Evolutionary conservation across 2,329 filamentous ascomycete species (phyloP), one percentile per base, ranked within the genome.

Genomic region (Colletotrichum salicis): DNA sequence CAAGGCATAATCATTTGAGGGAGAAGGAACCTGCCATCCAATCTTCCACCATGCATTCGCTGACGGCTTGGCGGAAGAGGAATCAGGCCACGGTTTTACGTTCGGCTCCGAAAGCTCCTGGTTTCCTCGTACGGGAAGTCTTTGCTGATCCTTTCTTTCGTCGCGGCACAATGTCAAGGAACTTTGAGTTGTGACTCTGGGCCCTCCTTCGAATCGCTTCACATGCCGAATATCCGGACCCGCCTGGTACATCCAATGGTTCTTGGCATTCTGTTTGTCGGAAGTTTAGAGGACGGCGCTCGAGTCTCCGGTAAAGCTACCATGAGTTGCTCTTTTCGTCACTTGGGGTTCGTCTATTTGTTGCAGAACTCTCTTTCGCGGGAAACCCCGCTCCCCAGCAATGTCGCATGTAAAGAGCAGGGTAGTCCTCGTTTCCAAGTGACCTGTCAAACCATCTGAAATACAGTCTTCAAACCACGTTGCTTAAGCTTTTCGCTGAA

Each of bases 191-290:
- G n/a, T 31, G n/a, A 61, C 19, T n/a, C 35, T 31, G 22, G 66
- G 27, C 27, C 27, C 27, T 7, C 29, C 12, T 33, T 63, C 45
- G 54, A 63, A 63, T 56, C 41, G 27, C 52, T 27, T 58, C 35
- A 11, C 13, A 55, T 64, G 65, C 65, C 59, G 65, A 58, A 29
- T 13, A 71, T 56, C 59, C 59, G 54, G 65, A 45, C 58, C 65
- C 54, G 33, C 69, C 59, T 22, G 35, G 45, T 27, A 37, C 59
- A 60, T 22, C 70, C 65, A 60, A 29, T 64, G 10, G 22, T 51
- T 12, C 58, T 64, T 60, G 59, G 65, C 59, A 64, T 55, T 12
- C 35, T 60, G 65, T 35, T 60, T 66, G 65, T 35, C 6, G 11
- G 24, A 12, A 51, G 51, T 33, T 70, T 54, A 59, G 45, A 33